Percentiles rank a stretch among this genome's conserved stretches.
Conservation (phyloP, 495 filamentous ascomycete species). For the Penicillium arizonense region DNA sequence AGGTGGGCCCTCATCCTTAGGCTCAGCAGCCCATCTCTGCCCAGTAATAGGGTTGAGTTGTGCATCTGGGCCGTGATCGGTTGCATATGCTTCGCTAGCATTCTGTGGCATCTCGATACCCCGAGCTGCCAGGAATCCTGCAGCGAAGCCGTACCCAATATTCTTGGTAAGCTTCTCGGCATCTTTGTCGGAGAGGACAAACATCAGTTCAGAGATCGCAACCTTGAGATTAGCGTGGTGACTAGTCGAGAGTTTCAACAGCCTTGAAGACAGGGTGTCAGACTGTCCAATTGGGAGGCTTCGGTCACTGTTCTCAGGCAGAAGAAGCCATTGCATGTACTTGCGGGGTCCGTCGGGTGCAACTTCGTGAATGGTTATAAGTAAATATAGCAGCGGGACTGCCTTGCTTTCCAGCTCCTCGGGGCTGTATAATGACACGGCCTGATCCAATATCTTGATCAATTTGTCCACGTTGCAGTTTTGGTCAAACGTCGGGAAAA, state of each 20-base stretch:
- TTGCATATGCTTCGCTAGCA: slow-evolving; percentile 57
- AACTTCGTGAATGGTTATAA: slow-evolving; percentile 69
- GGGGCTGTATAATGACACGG: slow-evolving; percentile 58
- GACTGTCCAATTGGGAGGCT: slow-evolving; percentile 72
- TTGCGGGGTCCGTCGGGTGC: slow-evolving; percentile 62
- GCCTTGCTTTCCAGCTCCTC: slow-evolving; percentile 66
- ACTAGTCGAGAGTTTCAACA: slow-evolving; percentile 78
- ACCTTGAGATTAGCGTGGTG: slow-evolving; percentile 69
- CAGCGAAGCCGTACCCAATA: slow-evolving; percentile 89
- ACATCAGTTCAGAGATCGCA: slow-evolving; percentile 76
- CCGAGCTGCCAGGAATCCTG: slow-evolving; percentile 81
- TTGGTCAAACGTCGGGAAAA: slow-evolving; percentile 68
- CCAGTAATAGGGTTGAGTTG: slow-evolving; percentile 86
- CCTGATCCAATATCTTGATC: slow-evolving; percentile 68
- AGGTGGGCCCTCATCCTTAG: slow-evolving; percentile 49
- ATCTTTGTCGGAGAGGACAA: slow-evolving; percentile 79
- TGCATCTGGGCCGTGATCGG: slow-evolving; percentile 32
- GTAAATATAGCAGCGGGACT: slow-evolving; percentile 67
- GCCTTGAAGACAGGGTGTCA: slow-evolving; percentile 69
- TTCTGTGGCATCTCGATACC: slow-evolving; percentile 72
- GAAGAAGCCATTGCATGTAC: slow-evolving; percentile 63
- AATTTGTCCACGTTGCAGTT: slow-evolving; percentile 65
- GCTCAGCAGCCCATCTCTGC: slow-evolving; percentile 73
- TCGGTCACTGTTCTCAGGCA: slow-evolving; percentile 81
- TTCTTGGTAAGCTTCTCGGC: slow-evolving; percentile 71